These are phyloP conservation scores for Candida mattraensis DNA, from an alignment of 805 yeast genomes.

Conservation along the genomic window DNA sequence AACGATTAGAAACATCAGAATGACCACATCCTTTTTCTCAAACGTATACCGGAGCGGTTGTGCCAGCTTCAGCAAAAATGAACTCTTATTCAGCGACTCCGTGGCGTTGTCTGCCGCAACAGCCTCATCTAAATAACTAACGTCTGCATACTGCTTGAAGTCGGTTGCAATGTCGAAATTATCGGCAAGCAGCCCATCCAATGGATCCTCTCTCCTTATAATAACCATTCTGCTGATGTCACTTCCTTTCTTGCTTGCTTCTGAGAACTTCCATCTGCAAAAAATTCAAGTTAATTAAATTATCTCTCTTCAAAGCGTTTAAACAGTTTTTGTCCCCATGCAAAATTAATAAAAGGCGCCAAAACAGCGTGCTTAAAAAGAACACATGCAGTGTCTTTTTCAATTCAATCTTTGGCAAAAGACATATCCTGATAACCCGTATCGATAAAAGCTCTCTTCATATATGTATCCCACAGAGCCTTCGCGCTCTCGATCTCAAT, in stretches of 20 bases:
- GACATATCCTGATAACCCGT: constrained; percentile 61
- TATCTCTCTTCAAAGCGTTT: too few species aligned
- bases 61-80: constrained; percentile 13
- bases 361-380: too few species aligned
- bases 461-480: constrained; percentile 55
- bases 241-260: too few species aligned
- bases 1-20: constrained; percentile 13
- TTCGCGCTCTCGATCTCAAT: constrained; percentile 21
- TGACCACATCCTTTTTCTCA: constrained; percentile 18
- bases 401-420: constrained; percentile 10
- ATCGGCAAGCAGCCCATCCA: constrained; percentile 11
- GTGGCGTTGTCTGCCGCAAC: constrained; percentile 8
- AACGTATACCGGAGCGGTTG: constrained; percentile 15
- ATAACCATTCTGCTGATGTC: too few species aligned
- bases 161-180: constrained; percentile 9
- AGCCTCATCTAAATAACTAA: constrained; percentile 8
- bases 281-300: too few species aligned
- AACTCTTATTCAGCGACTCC: constrained; percentile 8
- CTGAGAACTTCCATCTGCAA: too few species aligned
- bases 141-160: constrained; percentile 12
- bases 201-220: too few species aligned
- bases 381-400: too few species aligned
- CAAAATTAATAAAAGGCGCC: too few species aligned
- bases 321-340: too few species aligned
- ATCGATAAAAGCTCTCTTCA: constrained; percentile 60